Evolutionary conservation across 225 moss, liverwort and hornwort genomes (phyloP).

Genomic region (Neckera pumila): DNA sequence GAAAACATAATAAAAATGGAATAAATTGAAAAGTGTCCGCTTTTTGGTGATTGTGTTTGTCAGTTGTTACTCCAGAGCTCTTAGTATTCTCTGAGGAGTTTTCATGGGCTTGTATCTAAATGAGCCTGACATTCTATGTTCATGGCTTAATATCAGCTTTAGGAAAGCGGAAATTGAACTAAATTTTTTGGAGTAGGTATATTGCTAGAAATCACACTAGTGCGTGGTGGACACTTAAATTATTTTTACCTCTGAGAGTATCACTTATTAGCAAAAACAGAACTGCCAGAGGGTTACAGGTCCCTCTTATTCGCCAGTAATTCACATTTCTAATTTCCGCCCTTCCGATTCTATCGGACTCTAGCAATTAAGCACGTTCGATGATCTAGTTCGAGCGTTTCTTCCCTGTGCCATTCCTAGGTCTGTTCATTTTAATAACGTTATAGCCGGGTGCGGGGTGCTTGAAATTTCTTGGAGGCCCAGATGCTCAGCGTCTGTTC

Average conservation of each 20-base stretch:
- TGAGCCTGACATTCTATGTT: not conserved
- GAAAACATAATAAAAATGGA: not conserved
- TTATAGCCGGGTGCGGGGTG: not conserved
- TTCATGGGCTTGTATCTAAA: not conserved
- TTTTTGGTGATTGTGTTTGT: not conserved
- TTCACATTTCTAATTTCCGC: not conserved
- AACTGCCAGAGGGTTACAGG: not conserved
- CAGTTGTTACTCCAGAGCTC: not conserved
- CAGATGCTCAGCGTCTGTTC: not conserved
- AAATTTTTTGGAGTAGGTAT: not conserved
- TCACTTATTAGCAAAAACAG: not conserved
- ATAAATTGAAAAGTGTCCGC: not conserved
- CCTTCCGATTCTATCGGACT: not conserved
- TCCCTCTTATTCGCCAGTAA: not conserved
- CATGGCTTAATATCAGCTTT: not conserved
- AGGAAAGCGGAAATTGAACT: not conserved
- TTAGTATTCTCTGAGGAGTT: not conserved
- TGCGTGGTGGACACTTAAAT: not conserved
- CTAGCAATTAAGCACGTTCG: not conserved
- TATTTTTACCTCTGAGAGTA: not conserved
- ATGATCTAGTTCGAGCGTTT: not conserved
- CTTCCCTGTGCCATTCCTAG: not conserved
- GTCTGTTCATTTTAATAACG: not conserved
- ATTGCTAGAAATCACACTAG: not conserved
- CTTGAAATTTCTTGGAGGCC: not conserved